These are phyloP conservation scores for Graphiopsis chlorocephala DNA, from an alignment of 2,329 filamentous ascomycete genomes.

Conservation along the genomic window DNA sequence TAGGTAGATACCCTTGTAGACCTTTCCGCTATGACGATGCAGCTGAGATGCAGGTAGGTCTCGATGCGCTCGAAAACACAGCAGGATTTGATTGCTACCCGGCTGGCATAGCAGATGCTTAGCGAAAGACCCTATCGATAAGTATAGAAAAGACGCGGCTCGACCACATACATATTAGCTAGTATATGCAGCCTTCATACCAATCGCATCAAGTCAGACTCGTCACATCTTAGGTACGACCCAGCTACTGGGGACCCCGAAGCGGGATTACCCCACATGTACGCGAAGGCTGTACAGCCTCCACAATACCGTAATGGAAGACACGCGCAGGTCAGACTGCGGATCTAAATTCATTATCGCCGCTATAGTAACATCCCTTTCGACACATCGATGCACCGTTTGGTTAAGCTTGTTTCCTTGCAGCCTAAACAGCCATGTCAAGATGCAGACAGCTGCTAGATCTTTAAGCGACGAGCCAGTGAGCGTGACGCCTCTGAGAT, in stretches of 20 bases:
- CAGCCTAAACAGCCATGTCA: neutral
- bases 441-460: neutral
- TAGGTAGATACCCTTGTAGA: neutral
- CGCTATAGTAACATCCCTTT: neutral
- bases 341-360: neutral
- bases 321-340: neutral
- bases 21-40: neutral
- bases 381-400: neutral
- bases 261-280: neutral
- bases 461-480: neutral
- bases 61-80: too few species aligned
- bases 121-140: neutral
- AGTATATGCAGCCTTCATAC: neutral
- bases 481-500: neutral
- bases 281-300: neutral
- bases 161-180: neutral
- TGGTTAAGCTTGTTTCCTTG: neutral
- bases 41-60: neutral
- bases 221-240: neutral
- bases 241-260: neutral
- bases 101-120: neutral
- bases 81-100: neutral
- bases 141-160: neutral
- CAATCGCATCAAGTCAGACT: neutral
- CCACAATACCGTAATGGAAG: neutral